A percentile compares a stretch with the other conserved stretches of the same genome.
phyloP scores from a whole-genome alignment of 2,329 filamentous ascomycete species.

The Fusarium multiceps region DNA sequence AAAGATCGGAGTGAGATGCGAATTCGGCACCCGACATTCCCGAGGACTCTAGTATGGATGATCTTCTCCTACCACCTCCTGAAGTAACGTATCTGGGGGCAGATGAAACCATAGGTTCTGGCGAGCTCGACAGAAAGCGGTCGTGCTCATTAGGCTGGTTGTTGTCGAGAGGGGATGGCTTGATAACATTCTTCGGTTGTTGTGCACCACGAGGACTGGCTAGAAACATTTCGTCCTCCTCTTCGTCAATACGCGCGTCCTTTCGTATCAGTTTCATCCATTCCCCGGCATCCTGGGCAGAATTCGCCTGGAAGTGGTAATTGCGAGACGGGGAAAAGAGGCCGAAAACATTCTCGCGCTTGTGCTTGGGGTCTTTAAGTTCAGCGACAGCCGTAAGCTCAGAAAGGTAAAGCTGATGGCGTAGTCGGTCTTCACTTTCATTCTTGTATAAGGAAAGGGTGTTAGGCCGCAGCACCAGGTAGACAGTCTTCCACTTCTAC shows the following conservation, averaged over 20 bases:
- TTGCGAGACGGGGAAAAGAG: constrained; percentile 92
- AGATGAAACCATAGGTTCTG: constrained; percentile 62
- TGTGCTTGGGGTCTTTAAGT: constrained; percentile 89
- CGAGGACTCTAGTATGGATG: constrained; percentile 73
- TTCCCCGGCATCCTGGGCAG: constrained; percentile 78
- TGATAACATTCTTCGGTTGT: constrained; percentile 52
- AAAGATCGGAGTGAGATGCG: constrained; percentile 88
- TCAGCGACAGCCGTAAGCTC: constrained; percentile 92
- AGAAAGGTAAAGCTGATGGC: constrained; percentile 86
- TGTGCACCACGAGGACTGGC: constrained; percentile 71
- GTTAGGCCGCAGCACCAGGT: constrained; percentile 90
- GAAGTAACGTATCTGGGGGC: constrained; percentile 50
- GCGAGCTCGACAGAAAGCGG: constrained; percentile 67
- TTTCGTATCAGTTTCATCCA: constrained; percentile 87
- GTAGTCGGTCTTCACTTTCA: constrained; percentile 87
- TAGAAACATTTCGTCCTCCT: constrained; percentile 84
- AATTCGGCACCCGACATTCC: constrained; percentile 72
- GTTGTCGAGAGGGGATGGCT: constrained; percentile 31
- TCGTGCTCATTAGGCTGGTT: constrained; percentile 53
- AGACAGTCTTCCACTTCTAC: constrained; percentile 89
- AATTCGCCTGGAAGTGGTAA: constrained; percentile 85
- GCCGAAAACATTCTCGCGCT: constrained; percentile 87
- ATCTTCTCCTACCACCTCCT: constrained; percentile 60
- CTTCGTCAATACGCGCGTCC: constrained; percentile 86
- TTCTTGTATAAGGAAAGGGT: constrained; percentile 94